phyloP scores from a whole-genome alignment of 176 grass and related monocot species.

The Oryza rufipogon region DNA sequence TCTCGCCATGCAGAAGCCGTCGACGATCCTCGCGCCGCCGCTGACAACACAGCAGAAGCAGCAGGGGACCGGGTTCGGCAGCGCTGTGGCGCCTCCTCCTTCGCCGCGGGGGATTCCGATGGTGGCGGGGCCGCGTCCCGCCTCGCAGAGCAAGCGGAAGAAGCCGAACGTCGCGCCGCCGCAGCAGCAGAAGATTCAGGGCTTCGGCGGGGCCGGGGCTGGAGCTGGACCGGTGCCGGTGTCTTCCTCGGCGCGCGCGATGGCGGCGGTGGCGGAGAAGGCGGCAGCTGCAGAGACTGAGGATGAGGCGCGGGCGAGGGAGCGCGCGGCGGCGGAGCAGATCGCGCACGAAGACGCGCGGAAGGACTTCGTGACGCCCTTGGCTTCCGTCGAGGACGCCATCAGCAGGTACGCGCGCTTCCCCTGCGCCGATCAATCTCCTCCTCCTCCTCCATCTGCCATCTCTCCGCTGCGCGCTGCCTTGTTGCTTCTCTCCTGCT shows the following conservation, averaged over 20 bases:
- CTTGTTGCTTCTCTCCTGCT: background rate
- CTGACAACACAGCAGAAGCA: background rate
- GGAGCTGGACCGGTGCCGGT: background rate
- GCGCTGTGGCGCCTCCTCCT: background rate
- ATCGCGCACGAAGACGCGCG: constrained; percentile 64
- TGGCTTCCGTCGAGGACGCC: constrained; percentile 66
- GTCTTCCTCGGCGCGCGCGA: background rate
- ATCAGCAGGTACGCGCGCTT: constrained; percentile 48
- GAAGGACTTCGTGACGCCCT: constrained; percentile 64
- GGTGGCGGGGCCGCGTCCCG: too few species aligned
- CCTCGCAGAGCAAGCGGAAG: background rate
- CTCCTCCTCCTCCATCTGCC: background rate
- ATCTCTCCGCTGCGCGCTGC: background rate
- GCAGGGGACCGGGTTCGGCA: background rate
- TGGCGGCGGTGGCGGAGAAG: background rate
- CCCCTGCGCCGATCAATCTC: background rate
- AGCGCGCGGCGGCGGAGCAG: constrained; percentile 50
- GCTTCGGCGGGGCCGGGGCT: background rate
- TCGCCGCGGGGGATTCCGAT: too few species aligned
- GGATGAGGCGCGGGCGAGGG: constrained; percentile 22
- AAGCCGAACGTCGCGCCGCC: background rate
- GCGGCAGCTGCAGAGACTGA: too few species aligned
- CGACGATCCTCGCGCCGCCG: too few species aligned
- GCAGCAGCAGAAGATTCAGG: background rate
- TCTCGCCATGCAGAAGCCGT: too few species aligned